phyloP scores from a whole-genome alignment of 371 early-diverging fungal genomes.

The Saksenaea vasiformis region DNA sequence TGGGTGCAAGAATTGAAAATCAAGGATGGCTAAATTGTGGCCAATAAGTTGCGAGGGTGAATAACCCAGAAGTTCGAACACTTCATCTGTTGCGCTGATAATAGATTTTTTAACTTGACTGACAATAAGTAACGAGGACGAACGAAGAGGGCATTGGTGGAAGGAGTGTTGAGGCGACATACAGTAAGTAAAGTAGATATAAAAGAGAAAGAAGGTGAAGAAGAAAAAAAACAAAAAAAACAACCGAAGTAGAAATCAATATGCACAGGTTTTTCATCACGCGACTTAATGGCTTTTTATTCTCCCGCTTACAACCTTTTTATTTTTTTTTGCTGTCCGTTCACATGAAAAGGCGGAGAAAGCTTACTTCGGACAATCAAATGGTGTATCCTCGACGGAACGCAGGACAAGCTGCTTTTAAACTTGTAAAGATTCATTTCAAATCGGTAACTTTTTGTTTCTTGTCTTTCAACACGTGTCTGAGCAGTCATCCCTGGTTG shows the following conservation, averaged over 20 bases:
- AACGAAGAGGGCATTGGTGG: conserved; percentile 27
- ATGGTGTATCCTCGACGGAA: too few species aligned
- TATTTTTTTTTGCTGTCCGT: conserved; percentile 1
- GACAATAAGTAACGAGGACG: conserved; percentile 32
- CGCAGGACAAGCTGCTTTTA: too few species aligned
- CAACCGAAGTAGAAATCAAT: neutral
- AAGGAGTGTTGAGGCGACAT: conserved; percentile 20
- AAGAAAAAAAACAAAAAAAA: neutral
- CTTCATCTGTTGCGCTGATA: conserved; percentile 43
- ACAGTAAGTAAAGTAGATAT: neutral
- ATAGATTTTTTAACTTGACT: conserved; percentile 31
- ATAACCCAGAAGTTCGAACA: conserved; percentile 35
- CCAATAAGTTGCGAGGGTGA: conserved; percentile 22
- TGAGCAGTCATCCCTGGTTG: too few species aligned
- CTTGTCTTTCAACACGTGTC: too few species aligned
- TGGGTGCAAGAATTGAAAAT: neutral
- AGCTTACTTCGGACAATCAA: too few species aligned
- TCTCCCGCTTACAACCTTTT: too few species aligned
- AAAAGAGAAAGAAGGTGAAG: neutral
- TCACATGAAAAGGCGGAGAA: conserved; percentile 7
- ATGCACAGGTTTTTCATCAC: neutral
- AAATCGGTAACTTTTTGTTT: too few species aligned
- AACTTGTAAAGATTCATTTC: too few species aligned
- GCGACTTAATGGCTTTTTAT: neutral
- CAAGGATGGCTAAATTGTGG: neutral